Percentiles rank a stretch among this genome's conserved stretches.
These are phyloP conservation scores for Iris pallida DNA, from an alignment of 116 monocot species.

Conservation along the genomic window DNA sequence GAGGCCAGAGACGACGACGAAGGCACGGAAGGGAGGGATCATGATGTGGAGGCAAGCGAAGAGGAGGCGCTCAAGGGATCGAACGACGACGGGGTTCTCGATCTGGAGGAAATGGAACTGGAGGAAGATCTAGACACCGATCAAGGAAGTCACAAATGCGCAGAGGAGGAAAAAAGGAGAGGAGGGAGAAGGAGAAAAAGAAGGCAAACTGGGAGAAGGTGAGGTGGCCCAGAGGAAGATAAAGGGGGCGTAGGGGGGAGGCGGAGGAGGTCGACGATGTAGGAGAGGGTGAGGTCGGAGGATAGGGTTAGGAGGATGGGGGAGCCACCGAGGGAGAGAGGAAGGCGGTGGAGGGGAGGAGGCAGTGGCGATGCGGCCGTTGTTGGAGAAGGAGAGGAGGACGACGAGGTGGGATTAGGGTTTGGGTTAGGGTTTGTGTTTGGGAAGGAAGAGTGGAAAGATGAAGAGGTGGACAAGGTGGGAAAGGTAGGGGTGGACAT, in stretches of 20 bases:
- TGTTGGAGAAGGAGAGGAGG: conserved; percentile 47
- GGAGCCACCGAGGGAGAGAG: conserved; percentile 78
- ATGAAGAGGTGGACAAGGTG: neutral
- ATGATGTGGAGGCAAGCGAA: conserved; percentile 75
- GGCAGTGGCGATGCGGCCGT: conserved; percentile 58
- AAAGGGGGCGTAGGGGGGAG: conserved; percentile 46
- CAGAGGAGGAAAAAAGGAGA: conserved; percentile 59
- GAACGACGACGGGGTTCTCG: conserved; percentile 60
- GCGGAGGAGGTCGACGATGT: conserved; percentile 76
- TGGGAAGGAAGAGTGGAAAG: conserved; percentile 10
- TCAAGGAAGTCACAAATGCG: conserved; percentile 57
- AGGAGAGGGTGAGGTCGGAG: conserved; percentile 59
- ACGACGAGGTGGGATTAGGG: conserved; percentile 13
- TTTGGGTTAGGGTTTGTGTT: conserved; percentile 13
- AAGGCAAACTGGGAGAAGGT: conserved; percentile 66
- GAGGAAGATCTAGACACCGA: conserved; percentile 83
- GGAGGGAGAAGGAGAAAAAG: conserved; percentile 40
- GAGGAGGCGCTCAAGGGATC: conserved; percentile 73
- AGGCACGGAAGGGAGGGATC: conserved; percentile 67
- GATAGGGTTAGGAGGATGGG: conserved; percentile 47
- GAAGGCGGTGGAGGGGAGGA: conserved; percentile 64
- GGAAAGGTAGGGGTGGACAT: conserved; percentile 6
- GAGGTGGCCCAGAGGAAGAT: conserved; percentile 77
- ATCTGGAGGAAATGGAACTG: conserved; percentile 88
- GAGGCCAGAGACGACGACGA: conserved; percentile 67